A percentile compares a stretch with the other conserved stretches of the same genome.
phyloP scores from a whole-genome alignment of 2,329 filamentous ascomycete species.

The Ophiostoma himal-ulmi region DNA sequence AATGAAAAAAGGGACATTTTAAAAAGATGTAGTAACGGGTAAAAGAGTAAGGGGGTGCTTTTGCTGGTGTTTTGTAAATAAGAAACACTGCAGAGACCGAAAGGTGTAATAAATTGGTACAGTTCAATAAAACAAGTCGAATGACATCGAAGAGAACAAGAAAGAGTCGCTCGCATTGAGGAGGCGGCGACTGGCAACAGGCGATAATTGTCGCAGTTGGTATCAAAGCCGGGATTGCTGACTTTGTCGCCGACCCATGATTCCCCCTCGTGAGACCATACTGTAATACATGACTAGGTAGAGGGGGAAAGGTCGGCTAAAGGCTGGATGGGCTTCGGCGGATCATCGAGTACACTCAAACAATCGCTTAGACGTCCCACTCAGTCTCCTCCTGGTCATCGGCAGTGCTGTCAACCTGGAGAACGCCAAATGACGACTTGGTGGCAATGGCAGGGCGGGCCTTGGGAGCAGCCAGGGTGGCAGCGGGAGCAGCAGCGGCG shows the following conservation, averaged over 20 bases:
- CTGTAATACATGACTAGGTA: not conserved
- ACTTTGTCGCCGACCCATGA: not conserved
- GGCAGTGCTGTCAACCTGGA: constrained; percentile 39
- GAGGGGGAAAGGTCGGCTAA: not conserved
- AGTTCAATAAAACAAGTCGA: constrained; percentile 10
- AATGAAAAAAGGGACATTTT: not conserved
- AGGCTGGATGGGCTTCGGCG: not conserved
- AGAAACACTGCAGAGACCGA: not conserved
- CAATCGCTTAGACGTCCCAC: constrained; percentile 44
- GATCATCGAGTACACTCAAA: not conserved
- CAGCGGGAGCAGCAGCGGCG: constrained; percentile 25
- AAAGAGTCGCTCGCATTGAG: not conserved
- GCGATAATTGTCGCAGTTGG: not conserved
- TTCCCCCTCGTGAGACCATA: too few species aligned
- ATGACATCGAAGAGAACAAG: constrained; percentile 10
- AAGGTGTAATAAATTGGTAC: constrained; percentile 10
- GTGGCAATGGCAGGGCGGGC: constrained; percentile 35
- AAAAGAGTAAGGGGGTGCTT: not conserved
- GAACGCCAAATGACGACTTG: constrained; percentile 44
- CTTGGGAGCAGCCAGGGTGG: constrained; percentile 20
- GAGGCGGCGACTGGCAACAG: not conserved
- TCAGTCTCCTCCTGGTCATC: constrained; percentile 44
- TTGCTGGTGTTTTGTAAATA: not conserved
- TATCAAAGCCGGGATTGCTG: not conserved
- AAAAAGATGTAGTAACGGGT: not conserved